phyloP scores from a whole-genome alignment of 345 rosid genomes.

The Jatropha curcas region DNA sequence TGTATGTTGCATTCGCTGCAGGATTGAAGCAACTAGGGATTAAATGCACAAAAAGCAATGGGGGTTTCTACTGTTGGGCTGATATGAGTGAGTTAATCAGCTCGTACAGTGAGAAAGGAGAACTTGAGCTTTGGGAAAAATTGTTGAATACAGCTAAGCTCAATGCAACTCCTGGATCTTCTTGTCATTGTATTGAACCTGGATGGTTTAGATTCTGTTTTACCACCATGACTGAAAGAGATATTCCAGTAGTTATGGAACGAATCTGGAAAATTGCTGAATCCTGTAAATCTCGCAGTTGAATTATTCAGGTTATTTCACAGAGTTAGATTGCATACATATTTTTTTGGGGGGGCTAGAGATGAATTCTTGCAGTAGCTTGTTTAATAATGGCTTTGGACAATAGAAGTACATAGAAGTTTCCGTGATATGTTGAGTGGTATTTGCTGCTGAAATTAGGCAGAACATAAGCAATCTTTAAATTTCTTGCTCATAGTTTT shows the following conservation, averaged over 20 bases:
- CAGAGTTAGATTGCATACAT: conserved; percentile 16
- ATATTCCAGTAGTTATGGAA: conserved; percentile 59
- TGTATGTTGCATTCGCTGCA: conserved; percentile 37
- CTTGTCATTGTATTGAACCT: conserved; percentile 90
- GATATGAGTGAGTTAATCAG: conserved; percentile 76
- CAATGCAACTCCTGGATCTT: conserved; percentile 79
- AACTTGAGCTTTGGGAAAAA: conserved; percentile 90
- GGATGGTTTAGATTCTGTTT: conserved; percentile 91
- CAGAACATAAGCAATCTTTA: not conserved
- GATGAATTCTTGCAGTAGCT: conserved; percentile 2
- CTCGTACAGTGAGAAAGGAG: conserved; percentile 84
- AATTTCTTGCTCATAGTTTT: not conserved
- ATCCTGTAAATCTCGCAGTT: conserved; percentile 60
- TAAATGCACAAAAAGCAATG: conserved; percentile 52
- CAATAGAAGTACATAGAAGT: conserved; percentile 9
- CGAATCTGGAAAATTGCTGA: conserved; percentile 60
- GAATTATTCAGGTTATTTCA: conserved; percentile 37
- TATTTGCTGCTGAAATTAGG: not conserved
- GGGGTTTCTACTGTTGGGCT: conserved; percentile 87
- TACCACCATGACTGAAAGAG: conserved; percentile 58
- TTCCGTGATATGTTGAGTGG: not conserved
- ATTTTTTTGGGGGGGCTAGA: conserved; percentile 9
- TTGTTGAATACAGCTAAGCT: conserved; percentile 67
- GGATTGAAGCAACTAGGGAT: conserved; percentile 73
- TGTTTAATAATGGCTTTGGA: conserved; percentile 6